Percentiles rank a stretch among this genome's conserved stretches.
These are phyloP conservation scores for Plenodomus lindquistii DNA, from an alignment of 2,329 filamentous ascomycete genomes.

Conservation along the genomic window DNA sequence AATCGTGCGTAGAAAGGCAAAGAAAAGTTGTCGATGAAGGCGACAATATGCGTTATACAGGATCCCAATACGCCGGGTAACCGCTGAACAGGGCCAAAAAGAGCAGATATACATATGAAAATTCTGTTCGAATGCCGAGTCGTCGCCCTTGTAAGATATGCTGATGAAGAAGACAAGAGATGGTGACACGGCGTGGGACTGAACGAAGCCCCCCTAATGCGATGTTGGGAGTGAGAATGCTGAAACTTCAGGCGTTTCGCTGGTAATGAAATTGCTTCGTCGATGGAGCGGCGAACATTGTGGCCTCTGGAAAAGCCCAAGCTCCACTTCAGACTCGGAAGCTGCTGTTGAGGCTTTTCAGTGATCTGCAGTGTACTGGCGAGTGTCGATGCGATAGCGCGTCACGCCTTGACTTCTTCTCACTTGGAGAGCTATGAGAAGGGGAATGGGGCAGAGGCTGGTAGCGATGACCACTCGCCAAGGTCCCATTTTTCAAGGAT, in stretches of 20 bases:
- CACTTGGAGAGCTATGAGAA: conserved; percentile 8
- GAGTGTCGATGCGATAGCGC: conserved; percentile 5
- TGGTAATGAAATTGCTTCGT: neutral
- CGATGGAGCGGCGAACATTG: neutral
- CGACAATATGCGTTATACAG: neutral
- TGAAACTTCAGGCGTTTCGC: neutral
- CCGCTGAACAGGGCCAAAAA: neutral
- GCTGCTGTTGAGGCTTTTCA: conserved; percentile 18
- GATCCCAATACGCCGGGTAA: neutral
- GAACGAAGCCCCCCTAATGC: neutral
- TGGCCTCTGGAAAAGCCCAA: neutral
- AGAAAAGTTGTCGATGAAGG: neutral
- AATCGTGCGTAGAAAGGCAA: neutral
- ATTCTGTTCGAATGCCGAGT: too few species aligned
- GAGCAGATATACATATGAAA: neutral
- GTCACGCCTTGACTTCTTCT: conserved; percentile 6
- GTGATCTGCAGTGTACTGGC: conserved; percentile 14
- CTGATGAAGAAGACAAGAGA: neutral
- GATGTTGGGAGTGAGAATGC: neutral
- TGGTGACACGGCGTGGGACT: neutral
- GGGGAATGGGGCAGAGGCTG: conserved; percentile 26
- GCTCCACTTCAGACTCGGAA: neutral
- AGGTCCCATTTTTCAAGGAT: conserved; percentile 30
- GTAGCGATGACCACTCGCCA: conserved; percentile 50
- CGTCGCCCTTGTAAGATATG: neutral